Percentiles rank a stretch among this genome's conserved stretches.
Evolutionary conservation across 2,329 filamentous ascomycete species (phyloP).

Genomic region (Aspergillus sp.): DNA sequence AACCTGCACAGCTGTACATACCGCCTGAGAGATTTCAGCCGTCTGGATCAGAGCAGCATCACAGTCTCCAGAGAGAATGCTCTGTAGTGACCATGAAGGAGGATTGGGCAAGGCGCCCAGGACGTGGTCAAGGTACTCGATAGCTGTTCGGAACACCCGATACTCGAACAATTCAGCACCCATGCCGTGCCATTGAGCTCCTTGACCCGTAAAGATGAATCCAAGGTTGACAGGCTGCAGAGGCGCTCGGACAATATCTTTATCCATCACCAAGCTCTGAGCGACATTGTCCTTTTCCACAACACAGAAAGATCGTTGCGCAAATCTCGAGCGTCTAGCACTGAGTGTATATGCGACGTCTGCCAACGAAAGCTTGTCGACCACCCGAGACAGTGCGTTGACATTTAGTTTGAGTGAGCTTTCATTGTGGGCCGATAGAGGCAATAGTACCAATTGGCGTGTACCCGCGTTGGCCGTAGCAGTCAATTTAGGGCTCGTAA

Average conservation of each 20-base stretch:
- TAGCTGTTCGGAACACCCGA: not conserved
- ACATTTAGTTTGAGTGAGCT: not conserved
- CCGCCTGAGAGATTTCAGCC: conserved; percentile 10
- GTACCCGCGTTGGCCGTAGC: too few relatives aligned
- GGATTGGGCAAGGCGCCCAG: not conserved
- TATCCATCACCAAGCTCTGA: too few relatives aligned
- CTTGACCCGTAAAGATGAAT: conserved; percentile 26
- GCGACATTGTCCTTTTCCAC: too few relatives aligned
- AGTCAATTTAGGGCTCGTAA: not conserved
- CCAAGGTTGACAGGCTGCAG: not conserved
- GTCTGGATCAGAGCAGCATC: conserved; percentile 5
- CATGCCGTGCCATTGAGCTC: conserved; percentile 25
- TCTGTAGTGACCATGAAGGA: not conserved
- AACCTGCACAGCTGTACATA: conserved; percentile 19
- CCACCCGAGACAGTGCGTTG: not conserved
- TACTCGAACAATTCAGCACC: conserved; percentile 6
- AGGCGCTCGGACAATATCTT: too few relatives aligned
- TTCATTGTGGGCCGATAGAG: not conserved
- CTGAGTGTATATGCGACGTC: conserved; percentile 1
- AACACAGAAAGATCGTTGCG: too few relatives aligned
- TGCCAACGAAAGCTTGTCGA: not conserved
- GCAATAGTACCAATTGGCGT: not conserved
- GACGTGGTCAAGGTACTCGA: not conserved
- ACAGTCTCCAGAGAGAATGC: not conserved
- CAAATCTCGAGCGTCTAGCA: not conserved